Base-by-base conservation (phyloP, 2,329 filamentous ascomycete genomes). In the Furcasterigmium sp. region DNA sequence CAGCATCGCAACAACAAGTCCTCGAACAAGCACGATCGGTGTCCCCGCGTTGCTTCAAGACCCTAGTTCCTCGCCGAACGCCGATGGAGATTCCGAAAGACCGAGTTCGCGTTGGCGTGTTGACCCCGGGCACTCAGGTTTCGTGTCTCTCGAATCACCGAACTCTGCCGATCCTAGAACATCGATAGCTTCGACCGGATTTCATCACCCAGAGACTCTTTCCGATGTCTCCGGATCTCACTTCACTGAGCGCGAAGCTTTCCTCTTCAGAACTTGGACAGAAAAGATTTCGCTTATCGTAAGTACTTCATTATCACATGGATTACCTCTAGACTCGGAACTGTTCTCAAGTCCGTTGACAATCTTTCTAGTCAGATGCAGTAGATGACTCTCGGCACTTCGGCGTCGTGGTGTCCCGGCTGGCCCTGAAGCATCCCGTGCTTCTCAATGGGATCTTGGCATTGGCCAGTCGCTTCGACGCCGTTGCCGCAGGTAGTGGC, bases 371-470 rank as follows among this genome's bases (percentile, higher is more conserved):
- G 23, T 7, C 11, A 26, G 23, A 26, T 26, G 23, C 23, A 26
- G 23, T 26, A 7, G 49, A 54, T n/a, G 52, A 54, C 21, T 51
- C 51, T 17, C 50, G 51, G 3, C 62, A 67, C 41, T 75, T 75
- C 44, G 63, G 60, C 4, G 64, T 65, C 7, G 68, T 71, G 40
- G 68, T 74, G 3, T 68, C 71, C 3, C 65, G 65, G 28, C 61
- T 70, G 4, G 69, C 72, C 13, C 56, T 72, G 4, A 60, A 67
- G 28, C 65, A 69, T 14, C 68, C 69, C 0, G 67, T 74, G 52
- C 62, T 75, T 3, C 50, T 68, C 8, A 68, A 73, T 44, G 69
- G 70, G 2, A 63, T 75, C 0, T 58, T 73, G 5, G 65, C 70
- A 2, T 58, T 75, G 1, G 61, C 71, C 1, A 67, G 72, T 3